phyloP scores from a whole-genome alignment of 2,329 filamentous ascomycete species.

The Phyllachora maydis region DNA sequence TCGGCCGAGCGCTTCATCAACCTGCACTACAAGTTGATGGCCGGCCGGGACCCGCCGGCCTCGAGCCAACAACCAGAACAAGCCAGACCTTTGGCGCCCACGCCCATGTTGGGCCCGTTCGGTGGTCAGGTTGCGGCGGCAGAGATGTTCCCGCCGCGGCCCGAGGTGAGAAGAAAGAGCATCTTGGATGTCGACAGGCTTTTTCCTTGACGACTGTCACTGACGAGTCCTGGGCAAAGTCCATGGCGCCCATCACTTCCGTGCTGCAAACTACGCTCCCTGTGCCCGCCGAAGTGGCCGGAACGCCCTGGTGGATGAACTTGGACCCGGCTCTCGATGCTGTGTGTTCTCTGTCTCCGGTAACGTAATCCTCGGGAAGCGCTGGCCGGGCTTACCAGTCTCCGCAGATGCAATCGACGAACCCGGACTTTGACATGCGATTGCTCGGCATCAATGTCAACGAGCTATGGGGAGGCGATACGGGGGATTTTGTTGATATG shows the following conservation, averaged over 20 bases:
- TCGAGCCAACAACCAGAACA: conserved; percentile 1
- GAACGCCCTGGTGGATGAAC: conserved; percentile 9
- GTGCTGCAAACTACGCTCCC: too few relatives aligned
- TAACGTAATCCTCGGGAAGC: conserved; percentile 9
- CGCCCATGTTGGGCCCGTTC: background rate
- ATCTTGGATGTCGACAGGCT: too few relatives aligned
- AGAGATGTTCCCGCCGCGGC: conserved; percentile 6
- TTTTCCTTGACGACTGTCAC: background rate
- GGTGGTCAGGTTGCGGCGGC: conserved; percentile 3
- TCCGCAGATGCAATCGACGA: conserved; percentile 15
- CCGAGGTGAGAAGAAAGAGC: too few relatives aligned
- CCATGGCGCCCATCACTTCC: too few relatives aligned
- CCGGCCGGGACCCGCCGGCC: background rate
- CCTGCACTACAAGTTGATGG: conserved; percentile 29
- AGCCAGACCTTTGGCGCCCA: background rate
- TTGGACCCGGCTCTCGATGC: conserved; percentile 11
- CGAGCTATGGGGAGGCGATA: conserved; percentile 29
- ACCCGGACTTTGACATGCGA: conserved; percentile 31
- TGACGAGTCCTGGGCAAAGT: too few relatives aligned
- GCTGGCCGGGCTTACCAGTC: conserved; percentile 9
- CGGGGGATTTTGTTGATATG: too few relatives aligned
- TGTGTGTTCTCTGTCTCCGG: conserved; percentile 16
- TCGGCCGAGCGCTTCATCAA: conserved; percentile 38
- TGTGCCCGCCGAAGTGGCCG: conserved; percentile 6
- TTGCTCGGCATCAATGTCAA: conserved; percentile 30